These are phyloP conservation scores for Crinitomyces ghanaensis DNA, from an alignment of 805 yeast genomes.

Conservation along the genomic window DNA sequence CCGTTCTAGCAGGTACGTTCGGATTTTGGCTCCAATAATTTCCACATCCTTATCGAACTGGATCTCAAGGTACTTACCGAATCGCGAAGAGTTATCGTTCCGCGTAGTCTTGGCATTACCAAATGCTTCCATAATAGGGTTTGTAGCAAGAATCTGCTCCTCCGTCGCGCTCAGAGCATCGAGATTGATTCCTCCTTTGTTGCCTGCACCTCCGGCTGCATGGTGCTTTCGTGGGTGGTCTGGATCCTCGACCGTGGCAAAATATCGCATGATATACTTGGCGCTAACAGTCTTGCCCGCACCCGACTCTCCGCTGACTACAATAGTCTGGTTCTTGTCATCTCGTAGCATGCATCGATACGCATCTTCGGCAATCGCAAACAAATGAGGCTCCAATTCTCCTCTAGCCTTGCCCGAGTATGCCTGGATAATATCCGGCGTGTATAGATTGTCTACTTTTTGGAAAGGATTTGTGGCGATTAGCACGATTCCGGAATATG, in stretches of 20 bases:
- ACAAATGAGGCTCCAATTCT: conserved; percentile 91
- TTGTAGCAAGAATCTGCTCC: conserved; percentile 88
- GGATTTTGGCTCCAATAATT: conserved; percentile 87
- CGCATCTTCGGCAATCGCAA: conserved; percentile 97
- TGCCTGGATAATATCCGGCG: conserved; percentile 87
- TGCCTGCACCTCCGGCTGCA: too few relatives aligned
- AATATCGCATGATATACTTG: conserved; percentile 92
- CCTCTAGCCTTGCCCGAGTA: conserved; percentile 90
- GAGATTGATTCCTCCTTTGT: too few relatives aligned
- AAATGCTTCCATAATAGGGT: conserved; percentile 95
- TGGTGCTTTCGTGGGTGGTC: conserved; percentile 22
- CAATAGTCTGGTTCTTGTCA: conserved; percentile 81
- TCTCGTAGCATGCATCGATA: conserved; percentile 88
- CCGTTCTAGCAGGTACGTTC: conserved; percentile 87
- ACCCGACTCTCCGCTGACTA: conserved; percentile 96
- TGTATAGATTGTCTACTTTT: conserved; percentile 78
- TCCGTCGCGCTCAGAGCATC: conserved; percentile 82
- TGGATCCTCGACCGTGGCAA: conserved; percentile 76
- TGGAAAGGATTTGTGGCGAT: conserved; percentile 96
- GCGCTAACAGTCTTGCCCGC: conserved; percentile 98
- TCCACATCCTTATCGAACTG: conserved; percentile 62
- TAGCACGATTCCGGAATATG: conserved; percentile 92
- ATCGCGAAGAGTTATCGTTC: conserved; percentile 94
- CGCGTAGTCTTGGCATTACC: conserved; percentile 98
- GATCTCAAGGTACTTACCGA: conserved; percentile 92